Conservation (phyloP, 2,329 filamentous ascomycete species). For the Aspergillus sclerotialis region DNA sequence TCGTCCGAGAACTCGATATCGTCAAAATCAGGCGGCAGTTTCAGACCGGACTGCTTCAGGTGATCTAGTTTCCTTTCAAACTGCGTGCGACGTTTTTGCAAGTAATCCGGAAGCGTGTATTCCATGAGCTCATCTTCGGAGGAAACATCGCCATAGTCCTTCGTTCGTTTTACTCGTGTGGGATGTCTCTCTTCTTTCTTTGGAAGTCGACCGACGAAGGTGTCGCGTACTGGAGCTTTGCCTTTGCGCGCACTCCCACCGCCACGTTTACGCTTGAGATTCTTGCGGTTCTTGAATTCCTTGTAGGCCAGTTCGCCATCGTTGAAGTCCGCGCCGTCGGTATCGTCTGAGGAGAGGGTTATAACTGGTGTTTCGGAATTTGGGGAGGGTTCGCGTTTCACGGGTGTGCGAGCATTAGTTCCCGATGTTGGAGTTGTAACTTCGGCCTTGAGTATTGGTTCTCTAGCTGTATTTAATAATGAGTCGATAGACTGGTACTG, state of each 20-base stretch:
- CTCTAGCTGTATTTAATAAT: no score
- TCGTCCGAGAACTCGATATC: constrained; percentile 71
- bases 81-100: constrained; percentile 58
- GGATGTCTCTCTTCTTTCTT: constrained; percentile 19
- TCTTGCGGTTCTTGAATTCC: constrained; percentile 56
- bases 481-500: no score
- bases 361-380: constrained; percentile 13
- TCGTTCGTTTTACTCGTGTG: constrained; percentile 24
- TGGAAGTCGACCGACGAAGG: constrained; percentile 27
- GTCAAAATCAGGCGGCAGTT: constrained; percentile 69
- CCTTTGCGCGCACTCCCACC: constrained; percentile 42
- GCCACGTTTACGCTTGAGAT: constrained; percentile 46
- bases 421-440: not conserved
- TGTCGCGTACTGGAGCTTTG: constrained; percentile 39
- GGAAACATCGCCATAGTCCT: constrained; percentile 40
- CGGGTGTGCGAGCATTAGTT: not conserved
- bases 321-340: constrained; percentile 28
- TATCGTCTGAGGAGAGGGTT: constrained; percentile 16
- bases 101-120: constrained; percentile 62
- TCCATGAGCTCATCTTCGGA: constrained; percentile 51
- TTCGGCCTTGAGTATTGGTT: not conserved
- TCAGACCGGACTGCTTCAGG: constrained; percentile 62
- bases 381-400: not conserved
- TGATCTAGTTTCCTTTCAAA: constrained; percentile 59
- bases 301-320: constrained; percentile 47